Percentiles rank a stretch among this genome's conserved stretches.
Evolutionary conservation across 805 yeast genomes (phyloP).

Genomic region (Kuraishia cidri): DNA sequence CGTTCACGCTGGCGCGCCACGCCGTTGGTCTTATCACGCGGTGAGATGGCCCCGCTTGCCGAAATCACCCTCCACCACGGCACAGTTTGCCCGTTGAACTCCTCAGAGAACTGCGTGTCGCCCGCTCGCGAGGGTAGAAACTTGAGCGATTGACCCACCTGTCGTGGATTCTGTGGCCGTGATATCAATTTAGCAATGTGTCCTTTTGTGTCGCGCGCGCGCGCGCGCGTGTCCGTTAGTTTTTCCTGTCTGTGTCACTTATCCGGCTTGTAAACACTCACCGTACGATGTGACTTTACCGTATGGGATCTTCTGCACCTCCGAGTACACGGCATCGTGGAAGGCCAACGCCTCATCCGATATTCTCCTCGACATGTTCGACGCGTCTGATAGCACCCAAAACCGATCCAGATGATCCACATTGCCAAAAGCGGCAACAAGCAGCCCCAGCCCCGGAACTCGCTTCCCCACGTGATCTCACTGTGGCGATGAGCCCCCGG

Average conservation of each 20-base stretch:
- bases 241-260: no score
- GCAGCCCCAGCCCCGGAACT: no score
- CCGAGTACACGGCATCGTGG: conserved; percentile 39
- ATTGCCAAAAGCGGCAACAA: no score
- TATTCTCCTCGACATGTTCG: background rate
- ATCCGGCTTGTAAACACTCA: conserved; percentile 16
- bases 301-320: conserved; percentile 43
- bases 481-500: no score
- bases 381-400: no score
- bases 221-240: background rate
- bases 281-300: conserved; percentile 69
- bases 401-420: no score
- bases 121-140: conserved; percentile 22
- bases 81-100: conserved; percentile 25
- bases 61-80: conserved; percentile 83
- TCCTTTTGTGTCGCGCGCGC: conserved; percentile 17
- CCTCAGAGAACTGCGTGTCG: conserved; percentile 10
- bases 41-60: conserved; percentile 55
- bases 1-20: conserved; percentile 35
- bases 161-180: conserved; percentile 61
- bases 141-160: conserved; percentile 67
- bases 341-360: conserved; percentile 2
- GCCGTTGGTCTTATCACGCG: conserved; percentile 30
- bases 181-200: conserved; percentile 60
- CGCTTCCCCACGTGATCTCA: no score